Base-by-base conservation (phyloP, 345 rosid genomes). In the Brassica juncea region DNA sequence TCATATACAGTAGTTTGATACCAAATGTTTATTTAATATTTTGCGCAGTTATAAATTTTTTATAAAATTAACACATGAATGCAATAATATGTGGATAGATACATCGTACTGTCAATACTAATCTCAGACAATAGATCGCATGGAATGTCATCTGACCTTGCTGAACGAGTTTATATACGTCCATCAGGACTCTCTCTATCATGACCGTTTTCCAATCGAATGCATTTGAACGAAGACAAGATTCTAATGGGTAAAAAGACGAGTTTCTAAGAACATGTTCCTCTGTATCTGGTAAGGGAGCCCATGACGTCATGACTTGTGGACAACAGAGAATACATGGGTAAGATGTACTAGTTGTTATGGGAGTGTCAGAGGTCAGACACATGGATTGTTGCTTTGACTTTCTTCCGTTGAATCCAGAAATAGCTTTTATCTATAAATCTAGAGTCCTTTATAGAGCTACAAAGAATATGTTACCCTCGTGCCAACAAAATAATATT, bases 91-190 rank as follows among this genome's bases (percentile, higher is more conserved):
- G 21, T 52, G 5, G 49, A 39, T 67, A 14, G 10, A 64, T 8
- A 59, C 3, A 23, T 57, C 39, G 55, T 47, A 47, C 4, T 35
- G 32, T 42, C 8, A 39, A 5, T 16, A n/a, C 2, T 15, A 60
- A 68, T 73, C 66, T 49, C n/a, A 79, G 47, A 80, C 66, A 69
- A 85, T 88, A 54, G 89, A 89, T 10, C 93, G 86, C 68, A 83
- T 79, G n/a, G 92, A 62, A 23, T 23, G 49, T 64, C 68, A 64
- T 42, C 31, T 75, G 30, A 63, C 49, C 75, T 52, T 52, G 7
- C 49, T 54, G 9, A 54, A n/a, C 55, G 1, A 28, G 44, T 30
- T 55, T 64, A 64, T 39, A 74, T 4, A 49, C n/a, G 21, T 21
- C 10, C 25, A 23, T 23, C 25, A 62, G 16, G 28, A 27, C 66